Evolutionary conservation across 257 asterid species (phyloP).

Genomic region (Thymus quinquecostatus): DNA sequence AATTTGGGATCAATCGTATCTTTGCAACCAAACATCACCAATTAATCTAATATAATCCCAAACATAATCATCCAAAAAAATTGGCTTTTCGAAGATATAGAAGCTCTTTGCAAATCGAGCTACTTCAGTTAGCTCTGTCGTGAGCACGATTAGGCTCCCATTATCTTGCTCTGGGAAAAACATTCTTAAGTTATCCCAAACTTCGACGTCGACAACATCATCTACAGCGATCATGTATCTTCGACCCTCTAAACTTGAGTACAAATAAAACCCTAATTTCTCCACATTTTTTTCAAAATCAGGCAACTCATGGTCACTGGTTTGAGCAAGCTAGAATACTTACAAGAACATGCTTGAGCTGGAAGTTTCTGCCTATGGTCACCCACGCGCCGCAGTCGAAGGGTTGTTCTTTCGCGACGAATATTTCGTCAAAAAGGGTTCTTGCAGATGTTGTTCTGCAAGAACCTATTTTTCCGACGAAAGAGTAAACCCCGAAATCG

Average conservation of each 20-base stretch:
- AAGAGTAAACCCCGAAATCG: constrained; percentile 11
- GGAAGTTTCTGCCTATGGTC: background rate
- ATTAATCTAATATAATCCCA: background rate
- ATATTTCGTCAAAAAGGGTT: background rate
- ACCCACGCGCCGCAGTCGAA: constrained; percentile 20
- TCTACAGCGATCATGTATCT: constrained; percentile 1
- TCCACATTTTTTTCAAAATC: background rate
- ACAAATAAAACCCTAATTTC: background rate
- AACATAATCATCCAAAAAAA: background rate
- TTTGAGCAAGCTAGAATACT: background rate
- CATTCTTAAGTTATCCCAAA: background rate
- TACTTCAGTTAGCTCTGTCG: background rate
- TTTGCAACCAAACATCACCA: background rate
- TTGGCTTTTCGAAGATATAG: background rate
- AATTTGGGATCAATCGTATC: background rate
- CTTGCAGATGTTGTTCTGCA: background rate
- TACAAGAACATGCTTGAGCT: background rate
- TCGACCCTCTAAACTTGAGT: background rate
- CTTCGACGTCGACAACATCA: constrained; percentile 14
- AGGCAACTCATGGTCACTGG: background rate
- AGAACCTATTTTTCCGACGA: background rate
- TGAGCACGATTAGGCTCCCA: background rate
- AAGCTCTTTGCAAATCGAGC: background rate
- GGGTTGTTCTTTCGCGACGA: background rate
- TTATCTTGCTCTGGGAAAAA: constrained; percentile 1